Conservation (phyloP, 495 filamentous ascomycete species). For the Tuber microsphaerosporum region DNA sequence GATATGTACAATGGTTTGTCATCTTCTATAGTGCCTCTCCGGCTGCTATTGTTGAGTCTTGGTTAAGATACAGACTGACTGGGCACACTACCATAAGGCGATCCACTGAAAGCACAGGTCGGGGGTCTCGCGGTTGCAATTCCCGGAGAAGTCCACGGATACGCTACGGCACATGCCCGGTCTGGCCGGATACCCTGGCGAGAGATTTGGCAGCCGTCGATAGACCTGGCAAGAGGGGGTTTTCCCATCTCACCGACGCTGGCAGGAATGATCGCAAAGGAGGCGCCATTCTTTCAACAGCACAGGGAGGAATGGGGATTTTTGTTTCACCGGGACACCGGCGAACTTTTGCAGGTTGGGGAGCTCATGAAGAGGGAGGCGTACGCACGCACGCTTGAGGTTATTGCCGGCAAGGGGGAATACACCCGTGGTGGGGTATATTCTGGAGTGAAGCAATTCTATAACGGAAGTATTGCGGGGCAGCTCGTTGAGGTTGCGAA, state of each 20-base stretch:
- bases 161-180: slow-evolving; percentile 28
- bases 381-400: slow-evolving; percentile 31
- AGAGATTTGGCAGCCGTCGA: slow-evolving; percentile 35
- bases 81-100: slow-evolving; percentile 6
- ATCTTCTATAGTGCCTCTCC: background rate
- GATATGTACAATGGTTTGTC: slow-evolving; percentile 39
- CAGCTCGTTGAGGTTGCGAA: slow-evolving; percentile 19
- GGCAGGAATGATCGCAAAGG: slow-evolving; percentile 10
- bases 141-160: slow-evolving; percentile 39
- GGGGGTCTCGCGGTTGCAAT: slow-evolving; percentile 37
- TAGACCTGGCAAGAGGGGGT: slow-evolving; percentile 30
- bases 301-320: slow-evolving; percentile 31
- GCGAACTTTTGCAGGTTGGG: slow-evolving; percentile 22
- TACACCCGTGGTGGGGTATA: slow-evolving; percentile 11
- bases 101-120: slow-evolving; percentile 30
- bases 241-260: slow-evolving; percentile 32
- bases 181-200: slow-evolving; percentile 38
- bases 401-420: slow-evolving; percentile 24
- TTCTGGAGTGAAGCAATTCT: slow-evolving; percentile 32
- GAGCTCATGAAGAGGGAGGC: slow-evolving; percentile 32
- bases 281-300: slow-evolving; percentile 30
- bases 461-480: slow-evolving; percentile 36
- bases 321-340: slow-evolving; percentile 28
- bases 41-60: background rate
- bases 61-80: background rate